phyloP scores from a whole-genome alignment of 345 rosid species.

The Sonneratia caseolaris region DNA sequence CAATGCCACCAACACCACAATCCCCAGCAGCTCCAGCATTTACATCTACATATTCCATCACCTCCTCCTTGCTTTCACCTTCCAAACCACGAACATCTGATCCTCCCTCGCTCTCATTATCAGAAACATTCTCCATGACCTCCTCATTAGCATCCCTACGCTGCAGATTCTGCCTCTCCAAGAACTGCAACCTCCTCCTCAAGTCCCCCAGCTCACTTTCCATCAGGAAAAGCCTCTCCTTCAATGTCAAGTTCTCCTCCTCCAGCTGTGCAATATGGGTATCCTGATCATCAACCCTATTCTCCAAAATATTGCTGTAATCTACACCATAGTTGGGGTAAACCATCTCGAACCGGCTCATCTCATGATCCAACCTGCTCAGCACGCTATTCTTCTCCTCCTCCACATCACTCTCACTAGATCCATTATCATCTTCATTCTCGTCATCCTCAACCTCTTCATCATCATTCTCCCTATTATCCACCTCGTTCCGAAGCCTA shows the following conservation, averaged over 20 bases:
- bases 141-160: slow-evolving; percentile 52
- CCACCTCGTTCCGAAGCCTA: slow-evolving; percentile 56
- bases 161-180: slow-evolving; percentile 54
- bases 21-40: neutral
- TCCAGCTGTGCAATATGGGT: slow-evolving; percentile 85
- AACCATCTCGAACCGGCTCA: slow-evolving; percentile 96
- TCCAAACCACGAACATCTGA: slow-evolving; percentile 33
- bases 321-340: slow-evolving; percentile 57
- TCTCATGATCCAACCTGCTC: slow-evolving; percentile 92
- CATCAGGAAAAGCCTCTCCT: slow-evolving; percentile 91
- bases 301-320: slow-evolving; percentile 74
- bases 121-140: slow-evolving; percentile 53
- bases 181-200: slow-evolving; percentile 75
- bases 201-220: slow-evolving; percentile 80
- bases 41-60: slow-evolving; percentile 9
- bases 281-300: slow-evolving; percentile 95
- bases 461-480: slow-evolving; percentile 33
- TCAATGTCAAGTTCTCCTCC: slow-evolving; percentile 87
- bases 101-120: slow-evolving; percentile 62
- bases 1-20: neutral
- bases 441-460: slow-evolving; percentile 67
- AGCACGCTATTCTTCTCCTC: slow-evolving; percentile 85
- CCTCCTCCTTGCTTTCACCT: slow-evolving; percentile 15
- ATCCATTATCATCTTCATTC: slow-evolving; percentile 61
- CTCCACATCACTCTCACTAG: slow-evolving; percentile 96